Conservation (phyloP, 1,284 basidiomycete species). For the Ustilago tritici region DNA sequence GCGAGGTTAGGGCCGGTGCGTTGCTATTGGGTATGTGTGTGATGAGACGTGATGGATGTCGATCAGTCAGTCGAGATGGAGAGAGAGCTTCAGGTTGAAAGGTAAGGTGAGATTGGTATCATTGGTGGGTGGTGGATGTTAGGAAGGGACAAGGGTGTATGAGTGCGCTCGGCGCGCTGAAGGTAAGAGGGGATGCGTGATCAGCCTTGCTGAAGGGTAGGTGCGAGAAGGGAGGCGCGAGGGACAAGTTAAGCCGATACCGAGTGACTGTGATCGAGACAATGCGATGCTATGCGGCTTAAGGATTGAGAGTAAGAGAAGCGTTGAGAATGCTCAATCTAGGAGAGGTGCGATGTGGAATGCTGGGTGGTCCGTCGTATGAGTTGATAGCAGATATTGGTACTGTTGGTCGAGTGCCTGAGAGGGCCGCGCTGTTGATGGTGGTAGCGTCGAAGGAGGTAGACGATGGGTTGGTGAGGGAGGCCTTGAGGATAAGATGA, state of each 20-base stretch:
- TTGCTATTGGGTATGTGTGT: not conserved
- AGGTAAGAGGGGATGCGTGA: not conserved
- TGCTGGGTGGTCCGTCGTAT: not conserved
- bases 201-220: not conserved
- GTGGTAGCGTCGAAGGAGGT: not conserved
- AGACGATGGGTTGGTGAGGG: not conserved
- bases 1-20: not conserved
- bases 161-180: not conserved
- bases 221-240: not conserved
- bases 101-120: not conserved
- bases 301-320: not conserved
- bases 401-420: not conserved
- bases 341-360: not conserved
- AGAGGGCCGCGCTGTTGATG: not conserved
- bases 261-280: too few species aligned
- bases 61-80: slow-evolving; percentile 4
- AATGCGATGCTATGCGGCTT: not conserved
- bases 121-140: slow-evolving; percentile 13
- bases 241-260: too few species aligned
- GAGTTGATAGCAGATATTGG: not conserved
- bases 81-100: slow-evolving; percentile 10
- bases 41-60: slow-evolving; percentile 7
- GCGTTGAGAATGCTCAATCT: not conserved
- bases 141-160: not conserved
- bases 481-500: not conserved